Evolutionary conservation across 1,284 basidiomycete genomes (phyloP), one percentile per base, ranked within the genome.

Genomic region (Sanghuangporus baumii): DNA sequence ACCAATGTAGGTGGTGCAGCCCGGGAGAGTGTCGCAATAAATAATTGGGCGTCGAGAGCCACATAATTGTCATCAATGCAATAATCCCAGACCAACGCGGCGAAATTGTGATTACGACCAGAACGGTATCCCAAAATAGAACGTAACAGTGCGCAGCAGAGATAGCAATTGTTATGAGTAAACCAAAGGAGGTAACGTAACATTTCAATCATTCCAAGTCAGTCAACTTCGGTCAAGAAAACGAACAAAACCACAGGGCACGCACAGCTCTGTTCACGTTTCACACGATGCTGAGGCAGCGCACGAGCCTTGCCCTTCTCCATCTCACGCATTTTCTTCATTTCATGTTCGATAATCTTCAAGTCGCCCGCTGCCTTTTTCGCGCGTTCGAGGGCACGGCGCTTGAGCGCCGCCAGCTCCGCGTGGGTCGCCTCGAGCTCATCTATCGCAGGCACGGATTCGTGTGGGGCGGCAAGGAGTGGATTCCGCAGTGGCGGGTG

Each of bases 341-440:
- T 85, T 54, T 83, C 85, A 72, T 86, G 87, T 67, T 86, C 84
- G 66, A 88, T 84, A 66, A 80, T 79, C 70, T 79, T 81, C 67
- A 89, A 74, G 77, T 91, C 89, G 69, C 87, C 83, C 38, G 79
- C 81, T 0, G 86, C 87, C 75, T 88, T 89, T 78, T 80, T 85
- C 54, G 79, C 81, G 65, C 87, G 79, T 67, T 85, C 85, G 47
- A 84, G 69, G 3, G 81, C 79, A 68, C 77, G 78, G 66, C 81
- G 75, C 67, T 80, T 81, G 63, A 87, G 75, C 51, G 78, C 68
- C 64, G 74, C 75, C 54, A 94, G 80, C 69, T 90, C 85, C 26
- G 76, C 69, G 34, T 86, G 81, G 12, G 93, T 80, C 34, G 74
- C 68, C 65, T 90, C 85, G 57, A 94, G 84, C 55, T 93, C 91